Conservation (phyloP, 768 basidiomycete species). For the Lactarius psammicola region DNA sequence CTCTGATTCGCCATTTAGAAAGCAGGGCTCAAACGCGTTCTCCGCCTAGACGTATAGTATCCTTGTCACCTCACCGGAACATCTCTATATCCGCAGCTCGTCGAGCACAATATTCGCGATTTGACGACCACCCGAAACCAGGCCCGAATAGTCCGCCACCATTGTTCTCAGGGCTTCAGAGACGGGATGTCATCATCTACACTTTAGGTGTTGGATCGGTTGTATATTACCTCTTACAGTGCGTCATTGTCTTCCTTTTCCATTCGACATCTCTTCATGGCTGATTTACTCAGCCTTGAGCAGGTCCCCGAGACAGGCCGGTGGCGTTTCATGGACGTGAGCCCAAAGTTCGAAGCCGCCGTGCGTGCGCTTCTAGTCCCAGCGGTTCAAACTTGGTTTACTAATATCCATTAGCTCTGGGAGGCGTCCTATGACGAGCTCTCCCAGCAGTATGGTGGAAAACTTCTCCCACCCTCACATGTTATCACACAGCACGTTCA, state of each 20-base stretch:
- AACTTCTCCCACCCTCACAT: constrained; percentile 65
- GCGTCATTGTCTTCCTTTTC: constrained; percentile 25
- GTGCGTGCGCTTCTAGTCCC: constrained; percentile 37
- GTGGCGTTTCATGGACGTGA: constrained; percentile 84
- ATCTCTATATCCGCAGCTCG: constrained; percentile 6
- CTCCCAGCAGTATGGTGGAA: constrained; percentile 48
- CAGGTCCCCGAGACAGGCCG: constrained; percentile 83
- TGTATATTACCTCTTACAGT: constrained; percentile 37
- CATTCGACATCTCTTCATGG: not conserved
- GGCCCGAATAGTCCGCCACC: not conserved
- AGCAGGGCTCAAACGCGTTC: not conserved
- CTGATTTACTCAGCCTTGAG: constrained; percentile 57
- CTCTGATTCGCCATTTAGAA: constrained; percentile 3
- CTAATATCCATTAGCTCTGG: constrained; percentile 40
- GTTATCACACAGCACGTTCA: constrained; percentile 66
- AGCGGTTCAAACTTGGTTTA: not conserved
- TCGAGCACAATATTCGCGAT: constrained; percentile 24
- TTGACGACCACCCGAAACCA: constrained; percentile 20
- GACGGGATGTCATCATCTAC: constrained; percentile 27
- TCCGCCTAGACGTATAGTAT: not conserved
- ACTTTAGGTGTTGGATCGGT: constrained; percentile 23
- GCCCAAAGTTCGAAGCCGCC: constrained; percentile 53
- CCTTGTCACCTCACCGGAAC: not conserved
- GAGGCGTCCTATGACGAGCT: constrained; percentile 45
- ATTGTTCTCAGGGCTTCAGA: not conserved